phyloP scores from a whole-genome alignment of 2,329 filamentous ascomycete genomes.

The Periconia sp. region DNA sequence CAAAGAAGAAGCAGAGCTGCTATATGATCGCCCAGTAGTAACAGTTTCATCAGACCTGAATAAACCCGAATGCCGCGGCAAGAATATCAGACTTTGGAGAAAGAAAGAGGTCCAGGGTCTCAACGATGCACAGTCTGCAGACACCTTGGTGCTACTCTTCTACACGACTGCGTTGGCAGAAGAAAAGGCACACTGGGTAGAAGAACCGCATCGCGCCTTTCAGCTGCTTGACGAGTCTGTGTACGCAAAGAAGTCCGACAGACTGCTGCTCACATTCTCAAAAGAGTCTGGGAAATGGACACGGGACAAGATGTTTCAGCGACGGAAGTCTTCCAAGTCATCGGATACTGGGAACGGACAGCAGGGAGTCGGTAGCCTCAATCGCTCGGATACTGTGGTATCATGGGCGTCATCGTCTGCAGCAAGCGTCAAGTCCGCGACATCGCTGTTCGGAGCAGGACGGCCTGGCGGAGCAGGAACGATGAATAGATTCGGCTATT shows the following conservation, averaged over 20 bases:
- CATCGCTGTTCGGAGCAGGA: constrained; percentile 13
- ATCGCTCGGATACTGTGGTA: too few relatives aligned
- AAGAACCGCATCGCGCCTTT: constrained; percentile 41
- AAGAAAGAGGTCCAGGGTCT: constrained; percentile 25
- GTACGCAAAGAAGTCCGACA: constrained; percentile 29
- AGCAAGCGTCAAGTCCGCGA: constrained; percentile 15
- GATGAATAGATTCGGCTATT: constrained; percentile 36
- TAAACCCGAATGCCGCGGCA: constrained; percentile 34
- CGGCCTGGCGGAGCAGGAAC: constrained; percentile 8
- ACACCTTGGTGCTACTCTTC: constrained; percentile 35
- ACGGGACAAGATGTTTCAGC: constrained; percentile 30
- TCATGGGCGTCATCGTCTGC: constrained; percentile 18
- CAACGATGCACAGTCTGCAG: constrained; percentile 17
- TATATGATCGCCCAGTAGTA: constrained; percentile 32
- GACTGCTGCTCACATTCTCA: constrained; percentile 31
- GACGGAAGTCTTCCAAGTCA: constrained; percentile 23
- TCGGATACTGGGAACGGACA: constrained; percentile 7
- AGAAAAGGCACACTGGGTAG: constrained; percentile 40
- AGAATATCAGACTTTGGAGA: constrained; percentile 37
- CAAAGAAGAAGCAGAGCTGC: constrained; percentile 28
- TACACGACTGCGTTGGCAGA: constrained; percentile 35
- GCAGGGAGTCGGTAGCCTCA: constrained; percentile 19
- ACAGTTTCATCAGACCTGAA: constrained; percentile 34
- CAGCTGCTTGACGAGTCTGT: constrained; percentile 33
- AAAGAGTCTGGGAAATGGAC: constrained; percentile 35